A percentile compares a stretch with the other conserved stretches of the same genome.
Conservation (phyloP, 768 basidiomycete genomes). For the Russula sp. region DNA sequence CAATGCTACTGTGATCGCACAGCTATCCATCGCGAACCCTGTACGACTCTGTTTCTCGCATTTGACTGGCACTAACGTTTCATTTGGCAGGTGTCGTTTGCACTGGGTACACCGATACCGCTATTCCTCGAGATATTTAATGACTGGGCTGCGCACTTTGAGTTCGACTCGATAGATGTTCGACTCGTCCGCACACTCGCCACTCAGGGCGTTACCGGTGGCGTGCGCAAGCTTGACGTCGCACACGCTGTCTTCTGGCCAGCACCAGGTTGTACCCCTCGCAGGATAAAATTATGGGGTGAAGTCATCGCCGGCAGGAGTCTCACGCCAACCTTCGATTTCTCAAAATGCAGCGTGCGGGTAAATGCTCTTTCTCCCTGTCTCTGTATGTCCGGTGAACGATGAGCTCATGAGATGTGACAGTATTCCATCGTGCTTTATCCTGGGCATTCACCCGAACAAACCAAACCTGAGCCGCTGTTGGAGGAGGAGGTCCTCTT, state of each 20-base stretch:
- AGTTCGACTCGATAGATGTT: conserved; percentile 12
- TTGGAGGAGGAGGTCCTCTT: conserved; percentile 30
- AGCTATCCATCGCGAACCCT: conserved; percentile 21
- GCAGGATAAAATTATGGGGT: conserved; percentile 16
- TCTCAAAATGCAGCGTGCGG: conserved; percentile 18
- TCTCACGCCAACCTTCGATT: conserved; percentile 23
- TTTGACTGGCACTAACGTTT: background rate
- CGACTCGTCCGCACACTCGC: conserved; percentile 20
- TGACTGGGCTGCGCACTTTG: background rate
- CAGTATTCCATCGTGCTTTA: conserved; percentile 24
- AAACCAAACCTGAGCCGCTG: conserved; percentile 13
- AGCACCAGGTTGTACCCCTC: conserved; percentile 3
- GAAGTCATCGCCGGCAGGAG: conserved; percentile 2
- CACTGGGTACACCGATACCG: conserved; percentile 25
- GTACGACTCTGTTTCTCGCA: conserved; percentile 1
- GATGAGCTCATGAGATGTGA: background rate
- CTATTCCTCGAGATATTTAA: conserved; percentile 12
- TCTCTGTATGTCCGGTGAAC: no score
- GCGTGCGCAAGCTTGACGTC: conserved; percentile 7
- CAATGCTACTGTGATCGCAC: background rate
- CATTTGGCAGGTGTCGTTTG: conserved; percentile 18
- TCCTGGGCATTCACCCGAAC: background rate
- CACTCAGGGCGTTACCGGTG: conserved; percentile 8
- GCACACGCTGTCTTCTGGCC: conserved; percentile 22
- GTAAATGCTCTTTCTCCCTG: background rate